Evolutionary conservation across 768 basidiomycete genomes (phyloP).

Genomic region (Dendrothele bispora): DNA sequence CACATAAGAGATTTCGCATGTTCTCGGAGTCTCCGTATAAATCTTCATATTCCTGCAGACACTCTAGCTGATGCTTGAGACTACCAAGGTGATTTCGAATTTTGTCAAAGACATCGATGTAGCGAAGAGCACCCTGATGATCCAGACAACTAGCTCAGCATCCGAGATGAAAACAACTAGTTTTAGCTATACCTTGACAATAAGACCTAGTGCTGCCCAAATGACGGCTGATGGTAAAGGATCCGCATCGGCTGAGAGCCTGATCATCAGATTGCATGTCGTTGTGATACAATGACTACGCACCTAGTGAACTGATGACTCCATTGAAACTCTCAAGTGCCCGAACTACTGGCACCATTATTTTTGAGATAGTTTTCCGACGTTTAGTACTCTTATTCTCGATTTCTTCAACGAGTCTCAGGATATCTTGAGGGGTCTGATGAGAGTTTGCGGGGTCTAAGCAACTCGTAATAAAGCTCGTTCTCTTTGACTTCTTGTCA

Average conservation of each 20-base stretch:
- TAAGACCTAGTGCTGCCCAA: conserved; percentile 14
- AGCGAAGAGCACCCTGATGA: conserved; percentile 15
- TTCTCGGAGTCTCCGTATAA: conserved; percentile 16
- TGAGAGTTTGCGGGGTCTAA: background rate
- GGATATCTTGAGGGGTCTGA: conserved; percentile 9
- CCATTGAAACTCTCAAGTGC: conserved; percentile 8
- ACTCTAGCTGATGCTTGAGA: conserved; percentile 12
- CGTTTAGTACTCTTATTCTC: conserved; percentile 7
- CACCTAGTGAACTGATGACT: conserved; percentile 11
- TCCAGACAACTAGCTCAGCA: background rate
- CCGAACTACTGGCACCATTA: conserved; percentile 10
- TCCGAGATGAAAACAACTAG: background rate
- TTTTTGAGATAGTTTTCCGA: background rate
- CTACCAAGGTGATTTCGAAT: conserved; percentile 15
- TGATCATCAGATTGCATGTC: background rate
- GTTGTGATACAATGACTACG: background rate
- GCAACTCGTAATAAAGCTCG: background rate
- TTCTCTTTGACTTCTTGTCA: background rate
- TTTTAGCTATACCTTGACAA: conserved; percentile 8
- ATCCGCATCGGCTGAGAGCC: conserved; percentile 1
- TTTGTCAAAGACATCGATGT: conserved; percentile 16
- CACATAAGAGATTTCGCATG: conserved; percentile 14
- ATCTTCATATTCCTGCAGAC: conserved; percentile 12
- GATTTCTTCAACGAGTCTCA: conserved; percentile 5
- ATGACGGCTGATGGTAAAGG: conserved; percentile 14